These are phyloP conservation scores for Aspergillus leporis DNA, from an alignment of 495 filamentous ascomycete species.

Conservation along the genomic window DNA sequence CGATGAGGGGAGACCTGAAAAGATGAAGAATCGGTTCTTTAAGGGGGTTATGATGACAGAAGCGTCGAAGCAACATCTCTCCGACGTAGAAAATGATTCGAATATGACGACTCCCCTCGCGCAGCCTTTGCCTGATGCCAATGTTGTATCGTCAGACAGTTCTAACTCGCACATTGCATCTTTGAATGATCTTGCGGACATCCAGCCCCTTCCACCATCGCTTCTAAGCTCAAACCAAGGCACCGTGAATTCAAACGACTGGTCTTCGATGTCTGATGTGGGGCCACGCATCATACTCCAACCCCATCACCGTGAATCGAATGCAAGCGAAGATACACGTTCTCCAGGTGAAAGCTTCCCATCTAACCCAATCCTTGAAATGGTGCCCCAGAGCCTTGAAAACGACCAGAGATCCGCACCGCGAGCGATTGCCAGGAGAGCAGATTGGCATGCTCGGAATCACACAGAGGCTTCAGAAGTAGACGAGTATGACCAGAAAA, in stretches of 20 bases:
- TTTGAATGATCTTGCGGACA: conserved; percentile 34
- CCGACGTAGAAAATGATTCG: conserved; percentile 69
- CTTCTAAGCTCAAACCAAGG: conserved; percentile 40
- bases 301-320: conserved; percentile 28
- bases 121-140: conserved; percentile 59
- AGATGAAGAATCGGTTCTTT: conserved; percentile 45
- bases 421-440: conserved; percentile 43
- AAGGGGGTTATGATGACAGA: conserved; percentile 46
- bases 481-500: conserved; percentile 45
- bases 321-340: conserved; percentile 28
- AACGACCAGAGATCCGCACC: conserved; percentile 46
- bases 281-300: conserved; percentile 23
- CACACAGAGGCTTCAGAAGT: conserved; percentile 36
- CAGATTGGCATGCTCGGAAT: conserved; percentile 40
- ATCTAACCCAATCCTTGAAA: conserved; percentile 25
- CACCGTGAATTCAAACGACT: conserved; percentile 33
- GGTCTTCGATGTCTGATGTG: conserved; percentile 36
- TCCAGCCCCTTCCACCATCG: conserved; percentile 47
- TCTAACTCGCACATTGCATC: conserved; percentile 33
- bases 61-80: conserved; percentile 29
- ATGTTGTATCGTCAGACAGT: conserved; percentile 33
- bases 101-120: conserved; percentile 79
- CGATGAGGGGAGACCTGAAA: conserved; percentile 41
- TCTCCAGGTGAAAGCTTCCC: conserved; percentile 18
- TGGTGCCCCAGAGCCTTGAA: conserved; percentile 23